Evolutionary conservation across 2,329 filamentous ascomycete genomes (phyloP), one percentile per base, ranked within the genome.

Genomic region (Colletotrichum incanum): DNA sequence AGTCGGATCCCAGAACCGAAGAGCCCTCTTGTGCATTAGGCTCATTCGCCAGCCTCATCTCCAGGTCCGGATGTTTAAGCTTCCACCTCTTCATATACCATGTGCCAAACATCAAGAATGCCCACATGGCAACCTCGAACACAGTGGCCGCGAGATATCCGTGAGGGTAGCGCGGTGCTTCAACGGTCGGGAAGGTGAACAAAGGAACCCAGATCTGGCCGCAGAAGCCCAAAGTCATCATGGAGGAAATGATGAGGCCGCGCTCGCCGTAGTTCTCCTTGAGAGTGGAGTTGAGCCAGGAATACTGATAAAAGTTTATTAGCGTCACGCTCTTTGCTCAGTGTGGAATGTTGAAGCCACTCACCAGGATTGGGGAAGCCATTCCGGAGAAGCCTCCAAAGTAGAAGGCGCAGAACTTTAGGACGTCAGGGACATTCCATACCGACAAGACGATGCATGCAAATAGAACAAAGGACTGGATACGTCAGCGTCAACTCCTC

Each of bases 211-310:
- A 79, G 23, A 79, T 79, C 70, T 77, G 76, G 45, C 73, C 77
- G 54, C 74, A 76, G 71, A 75, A 79, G n/a, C 81, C 80, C 23
- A 83, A 67, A 0, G 81, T 82, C 77, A 78, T 81, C 81, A 78
- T 82, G 34, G 65, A 81, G 54, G 76, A 79, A 34, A 80, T 79
- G 59, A 80, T 77, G 18, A 80, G 73, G 0, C 79, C 79, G 12
- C 79, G 75, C 66, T 81, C 79, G 20, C 79, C 79, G 28, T 80
- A 78, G 58, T 80, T 79, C 43, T 78, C 77, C 28, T 77, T 78
- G 8, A 80, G 76, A 7, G 78, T 79, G 7, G 74, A 76, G 67
- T 80, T 80, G 43, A 80, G 73, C 79, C 78, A 80, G 5, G 79
- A 79, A 72, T 81, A 81, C 71, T 69, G 2, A 16, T 8, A 0